Base-by-base conservation (phyloP, 345 rosid species). In the Mallotus nudiflorus region DNA sequence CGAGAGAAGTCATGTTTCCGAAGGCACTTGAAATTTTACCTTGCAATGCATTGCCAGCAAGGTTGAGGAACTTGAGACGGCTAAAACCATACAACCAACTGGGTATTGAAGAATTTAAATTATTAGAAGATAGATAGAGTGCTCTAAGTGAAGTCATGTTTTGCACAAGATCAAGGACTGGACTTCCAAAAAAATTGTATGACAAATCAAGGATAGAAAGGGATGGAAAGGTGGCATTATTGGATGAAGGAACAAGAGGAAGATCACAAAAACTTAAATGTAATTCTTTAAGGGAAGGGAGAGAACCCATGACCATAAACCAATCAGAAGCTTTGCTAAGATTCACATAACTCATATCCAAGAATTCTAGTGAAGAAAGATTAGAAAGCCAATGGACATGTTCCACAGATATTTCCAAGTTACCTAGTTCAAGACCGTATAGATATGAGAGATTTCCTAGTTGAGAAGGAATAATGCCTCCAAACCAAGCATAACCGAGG, bases 371-470 rank as follows among this genome's bases (percentile, higher is more conserved):
- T 3, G n/a, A 60, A 20, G 42, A 10, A 60, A 79, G 67, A 53
- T 18, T 24, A n/a, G 70, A 54, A 20, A 79, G 65, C 85, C 82
- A 82, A 2, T 27, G 11, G 1, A 79, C 6, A 60, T 68, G 62
- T 4, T 70, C 73, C 35, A n/a, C 65, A 54, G 0, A 16, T 18
- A 56, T 8, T 2, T 16, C 12, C 1, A 22, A 5, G 18, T 13
- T 9, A 37, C 50, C 50, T 18, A 78, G 52, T 22, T 73, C 55
- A 20, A 73, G 74, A 37, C 18, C 66, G 2, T n/a, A 66, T 13
- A 78, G 24, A 46, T 58, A 62, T 2, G 81, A 61, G 15, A 82
- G 78, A 27, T 82, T 78, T 52, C 77, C 81, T 0, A 73, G 65
- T 58, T 67, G 73, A 29, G n/a, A 35, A 31, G 77, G 76, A 62